These are phyloP conservation scores for Diplodia scrobiculata DNA, from an alignment of 2,329 filamentous ascomycete species.

Conservation along the genomic window DNA sequence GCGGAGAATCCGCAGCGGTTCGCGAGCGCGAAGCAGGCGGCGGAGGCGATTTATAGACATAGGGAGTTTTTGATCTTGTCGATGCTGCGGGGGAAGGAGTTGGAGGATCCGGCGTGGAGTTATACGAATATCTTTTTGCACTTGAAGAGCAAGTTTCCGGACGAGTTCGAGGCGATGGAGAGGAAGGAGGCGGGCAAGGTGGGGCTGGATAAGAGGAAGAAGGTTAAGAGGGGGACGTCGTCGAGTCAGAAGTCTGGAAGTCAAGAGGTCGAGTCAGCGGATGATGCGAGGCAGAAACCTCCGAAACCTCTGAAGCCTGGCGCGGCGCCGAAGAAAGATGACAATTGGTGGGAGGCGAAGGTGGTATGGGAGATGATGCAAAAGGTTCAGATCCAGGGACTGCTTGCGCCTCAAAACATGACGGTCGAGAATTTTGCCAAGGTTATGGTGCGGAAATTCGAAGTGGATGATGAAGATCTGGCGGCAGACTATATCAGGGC, in stretches of 20 bases:
- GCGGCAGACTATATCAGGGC: slow-evolving; percentile 42
- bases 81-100: slow-evolving; percentile 45
- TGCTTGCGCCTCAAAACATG: slow-evolving; percentile 38
- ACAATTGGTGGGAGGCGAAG: slow-evolving; percentile 46
- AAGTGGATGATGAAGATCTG: slow-evolving; percentile 41
- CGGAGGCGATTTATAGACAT: slow-evolving; percentile 41
- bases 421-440: slow-evolving; percentile 41
- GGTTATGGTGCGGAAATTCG: slow-evolving; percentile 42
- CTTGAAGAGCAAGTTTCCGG: slow-evolving; percentile 45
- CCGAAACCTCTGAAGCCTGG: not conserved
- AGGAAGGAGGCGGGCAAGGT: slow-evolving; percentile 35
- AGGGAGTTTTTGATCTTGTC: slow-evolving; percentile 50
- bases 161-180: slow-evolving; percentile 28
- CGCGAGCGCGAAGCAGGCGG: slow-evolving; percentile 35
- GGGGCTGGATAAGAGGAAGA: slow-evolving; percentile 22
- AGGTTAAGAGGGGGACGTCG: not conserved
- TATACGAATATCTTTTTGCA: slow-evolving; percentile 48
- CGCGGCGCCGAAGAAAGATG: slow-evolving; percentile 41
- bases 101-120: slow-evolving; percentile 51
- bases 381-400: slow-evolving; percentile 42
- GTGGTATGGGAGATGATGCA: slow-evolving; percentile 47
- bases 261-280: not conserved
- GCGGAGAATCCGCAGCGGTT: slow-evolving; percentile 38
- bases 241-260: not conserved
- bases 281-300: not conserved